Conservation (phyloP, 2,329 filamentous ascomycete species). For the Monosporascus sp. region DNA sequence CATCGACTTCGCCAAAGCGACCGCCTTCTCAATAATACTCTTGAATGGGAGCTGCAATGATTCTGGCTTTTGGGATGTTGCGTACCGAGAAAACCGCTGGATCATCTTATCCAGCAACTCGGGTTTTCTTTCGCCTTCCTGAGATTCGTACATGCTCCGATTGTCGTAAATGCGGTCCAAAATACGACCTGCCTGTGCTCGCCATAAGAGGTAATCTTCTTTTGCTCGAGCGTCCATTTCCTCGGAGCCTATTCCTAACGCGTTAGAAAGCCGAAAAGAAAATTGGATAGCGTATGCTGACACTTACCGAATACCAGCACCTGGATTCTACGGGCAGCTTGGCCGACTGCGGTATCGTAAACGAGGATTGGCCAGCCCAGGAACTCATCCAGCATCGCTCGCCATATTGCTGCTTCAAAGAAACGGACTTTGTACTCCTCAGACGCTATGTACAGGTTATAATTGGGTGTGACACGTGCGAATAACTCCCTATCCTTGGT, state of each 20-base stretch:
- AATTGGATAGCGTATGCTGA: too few species aligned
- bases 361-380: neutral
- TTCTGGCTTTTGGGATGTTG: neutral
- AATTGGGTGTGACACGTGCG: neutral
- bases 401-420: neutral
- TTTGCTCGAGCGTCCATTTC: too few species aligned
- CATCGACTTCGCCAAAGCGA: neutral
- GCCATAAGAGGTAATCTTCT: neutral
- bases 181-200: neutral
- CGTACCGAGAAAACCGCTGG: neutral
- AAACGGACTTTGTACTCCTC: neutral
- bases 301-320: neutral
- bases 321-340: neutral
- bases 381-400: neutral
- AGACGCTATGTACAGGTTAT: neutral
- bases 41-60: neutral
- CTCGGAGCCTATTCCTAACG: too few species aligned
- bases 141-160: neutral
- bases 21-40: neutral
- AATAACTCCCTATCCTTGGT: neutral
- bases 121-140: neutral
- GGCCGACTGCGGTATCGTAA: neutral
- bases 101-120: neutral
- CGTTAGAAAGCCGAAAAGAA: too few species aligned
- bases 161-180: neutral